Evolutionary conservation across 2,329 filamentous ascomycete genomes (phyloP).

Genomic region (Sporothrix schenckii): DNA sequence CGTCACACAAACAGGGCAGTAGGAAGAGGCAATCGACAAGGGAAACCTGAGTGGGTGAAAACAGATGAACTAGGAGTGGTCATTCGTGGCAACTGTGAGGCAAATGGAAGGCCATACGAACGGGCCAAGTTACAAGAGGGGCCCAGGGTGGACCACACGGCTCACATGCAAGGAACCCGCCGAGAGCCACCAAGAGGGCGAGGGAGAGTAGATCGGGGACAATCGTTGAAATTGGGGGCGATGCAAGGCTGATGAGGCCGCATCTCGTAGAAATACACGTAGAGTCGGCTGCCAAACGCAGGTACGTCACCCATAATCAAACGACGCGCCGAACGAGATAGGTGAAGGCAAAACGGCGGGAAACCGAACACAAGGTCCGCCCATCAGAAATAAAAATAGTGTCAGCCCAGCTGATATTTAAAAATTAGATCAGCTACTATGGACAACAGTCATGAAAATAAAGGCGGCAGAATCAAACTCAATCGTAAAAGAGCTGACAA

Average conservation of each 20-base stretch:
- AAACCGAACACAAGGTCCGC: background rate
- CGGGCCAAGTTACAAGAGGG: constrained; percentile 1
- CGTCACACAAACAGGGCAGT: constrained; percentile 15
- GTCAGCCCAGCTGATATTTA: no score
- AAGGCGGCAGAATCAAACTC: background rate
- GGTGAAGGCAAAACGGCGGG: background rate
- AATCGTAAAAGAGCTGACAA: background rate
- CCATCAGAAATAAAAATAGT: background rate
- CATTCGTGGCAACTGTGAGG: constrained; percentile 17
- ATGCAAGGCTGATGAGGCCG: background rate
- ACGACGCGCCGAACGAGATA: constrained; percentile 4
- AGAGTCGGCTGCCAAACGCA: background rate
- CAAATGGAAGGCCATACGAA: background rate
- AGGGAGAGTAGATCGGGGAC: background rate
- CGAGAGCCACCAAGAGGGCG: background rate
- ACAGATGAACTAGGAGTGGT: no score
- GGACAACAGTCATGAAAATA: no score
- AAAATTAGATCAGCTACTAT: no score
- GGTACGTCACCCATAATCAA: background rate
- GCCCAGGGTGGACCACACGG: background rate
- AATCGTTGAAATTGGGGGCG: background rate
- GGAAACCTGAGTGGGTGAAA: background rate
- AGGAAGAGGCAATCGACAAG: background rate
- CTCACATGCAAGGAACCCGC: constrained; percentile 19
- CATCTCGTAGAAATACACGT: background rate